Evolutionary conservation across 331 rosid genomes (phyloP).

Genomic region (Malus hybrid): DNA sequence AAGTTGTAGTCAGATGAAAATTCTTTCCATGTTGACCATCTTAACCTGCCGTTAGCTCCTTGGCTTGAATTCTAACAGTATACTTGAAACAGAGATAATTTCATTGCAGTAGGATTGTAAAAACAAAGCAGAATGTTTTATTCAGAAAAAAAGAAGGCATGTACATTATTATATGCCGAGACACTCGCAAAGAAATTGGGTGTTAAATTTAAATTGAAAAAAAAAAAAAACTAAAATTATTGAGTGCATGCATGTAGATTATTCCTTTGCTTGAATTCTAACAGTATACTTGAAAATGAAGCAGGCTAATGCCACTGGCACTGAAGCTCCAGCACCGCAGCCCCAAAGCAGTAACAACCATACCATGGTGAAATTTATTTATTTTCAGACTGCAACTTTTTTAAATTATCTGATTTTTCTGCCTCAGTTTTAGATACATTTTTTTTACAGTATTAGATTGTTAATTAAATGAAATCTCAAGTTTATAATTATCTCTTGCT

Average conservation of each 20-base stretch:
- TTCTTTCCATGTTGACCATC: neutral
- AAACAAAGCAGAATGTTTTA: neutral
- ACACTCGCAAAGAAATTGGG: neutral
- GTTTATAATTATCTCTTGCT: neutral
- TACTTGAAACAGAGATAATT: neutral
- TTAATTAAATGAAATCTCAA: neutral
- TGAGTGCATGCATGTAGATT: neutral
- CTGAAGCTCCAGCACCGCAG: slow-evolving; percentile 30
- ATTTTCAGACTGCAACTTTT: neutral
- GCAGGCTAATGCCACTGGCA: neutral
- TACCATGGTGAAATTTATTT: slow-evolving; percentile 8
- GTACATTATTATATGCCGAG: neutral
- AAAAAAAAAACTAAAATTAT: too few relatives aligned
- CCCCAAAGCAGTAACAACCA: slow-evolving; percentile 13
- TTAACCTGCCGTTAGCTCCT: neutral
- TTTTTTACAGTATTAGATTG: neutral
- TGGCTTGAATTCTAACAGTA: neutral
- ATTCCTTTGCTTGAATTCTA: too few relatives aligned
- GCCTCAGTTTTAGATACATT: neutral
- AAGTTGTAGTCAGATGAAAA: neutral
- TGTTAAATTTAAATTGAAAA: neutral
- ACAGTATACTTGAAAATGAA: neutral
- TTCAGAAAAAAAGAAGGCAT: neutral
- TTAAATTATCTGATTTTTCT: neutral
- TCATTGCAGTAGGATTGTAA: neutral